Base-by-base conservation (phyloP, 2,329 filamentous ascomycete genomes). In the Tolypocladium sp. region DNA sequence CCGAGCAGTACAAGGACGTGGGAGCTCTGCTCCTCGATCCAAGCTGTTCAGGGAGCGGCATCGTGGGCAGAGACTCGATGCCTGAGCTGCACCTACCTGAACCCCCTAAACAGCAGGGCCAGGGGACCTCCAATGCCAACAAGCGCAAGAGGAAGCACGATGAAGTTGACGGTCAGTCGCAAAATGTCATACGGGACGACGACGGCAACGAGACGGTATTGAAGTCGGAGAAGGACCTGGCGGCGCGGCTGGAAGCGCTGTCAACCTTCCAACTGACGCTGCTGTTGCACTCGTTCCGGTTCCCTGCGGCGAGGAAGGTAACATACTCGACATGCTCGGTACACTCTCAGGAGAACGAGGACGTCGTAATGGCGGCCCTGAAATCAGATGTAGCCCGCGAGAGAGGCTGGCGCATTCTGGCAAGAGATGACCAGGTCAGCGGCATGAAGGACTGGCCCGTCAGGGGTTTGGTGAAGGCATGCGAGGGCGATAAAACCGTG, bases 291-390 rank as follows among this genome's bases (percentile, higher is more conserved):
- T 92, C 94, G 0, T 88, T 97, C 73, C 74, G 77, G 27, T 99
- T 97, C 66, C 88, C 91, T 0, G 79, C 82, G 1, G 91, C 91
- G 0, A 80, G 71, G 15, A 87, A 85, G 64, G 86, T 97, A 51
- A 92, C 91, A 0, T 99, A 97, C 71, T 96, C 92, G 40, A 97
- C 94, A 0, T 99, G 94, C 71, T 97, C 93, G 0, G 77, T 96
- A 2, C 88, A 97, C 70, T 82, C 84, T 0, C 83, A 90, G 64
- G 94, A 99, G 72, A 97, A 99, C 67, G 94, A 99, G 73, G 75
- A 82, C 2, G 92, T 97, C 0, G 91, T 97, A 0, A 74, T 87
- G 59, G 80, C 82, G 54, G 89, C 91, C 1, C 76, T 97, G 42
- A 71, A 73, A 8, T 93, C 90, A 0, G 76, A 84, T 0, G 72